Conservation (phyloP, 2,329 filamentous ascomycete genomes). For the Plenodomus lindquistii region DNA sequence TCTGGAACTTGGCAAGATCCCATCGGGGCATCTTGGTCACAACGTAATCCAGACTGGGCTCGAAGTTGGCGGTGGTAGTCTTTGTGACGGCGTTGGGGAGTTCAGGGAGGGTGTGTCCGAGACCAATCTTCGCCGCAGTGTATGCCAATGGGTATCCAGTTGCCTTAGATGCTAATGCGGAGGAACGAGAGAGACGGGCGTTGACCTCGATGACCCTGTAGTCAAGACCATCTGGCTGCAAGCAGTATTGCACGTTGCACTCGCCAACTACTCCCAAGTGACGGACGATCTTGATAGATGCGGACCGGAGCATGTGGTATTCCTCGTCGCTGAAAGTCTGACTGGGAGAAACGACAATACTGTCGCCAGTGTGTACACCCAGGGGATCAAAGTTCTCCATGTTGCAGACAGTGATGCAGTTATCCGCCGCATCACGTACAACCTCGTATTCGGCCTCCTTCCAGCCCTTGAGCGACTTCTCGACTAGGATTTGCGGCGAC, state of each 20-base stretch:
- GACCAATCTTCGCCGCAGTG: constrained; percentile 96
- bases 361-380: constrained; percentile 97
- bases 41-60: constrained; percentile 95
- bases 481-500: constrained; percentile 93
- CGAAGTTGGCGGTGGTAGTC: constrained; percentile 98
- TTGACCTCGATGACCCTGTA: constrained; percentile 99
- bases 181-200: constrained; percentile 95
- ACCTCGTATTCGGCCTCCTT: constrained; percentile 99
- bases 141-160: constrained; percentile 97
- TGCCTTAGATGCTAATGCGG: constrained; percentile 94
- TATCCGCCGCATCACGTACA: constrained; percentile 94
- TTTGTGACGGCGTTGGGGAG: constrained; percentile 97
- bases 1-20: constrained; percentile 98
- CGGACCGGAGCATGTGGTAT: constrained; percentile 98
- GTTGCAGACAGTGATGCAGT: constrained; percentile 99
- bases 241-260: constrained; percentile 97
- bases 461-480: constrained; percentile 99
- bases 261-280: constrained; percentile 97
- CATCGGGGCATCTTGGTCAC: constrained; percentile 98
- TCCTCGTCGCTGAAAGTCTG: constrained; percentile 98
- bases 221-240: constrained; percentile 94
- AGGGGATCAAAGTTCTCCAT: constrained; percentile 99
- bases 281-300: constrained; percentile 96
- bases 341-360: constrained; percentile 94
- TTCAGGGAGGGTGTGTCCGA: constrained; percentile 92